phyloP scores from a whole-genome alignment of 2,329 filamentous ascomycete genomes.

The Myotisia sp. region DNA sequence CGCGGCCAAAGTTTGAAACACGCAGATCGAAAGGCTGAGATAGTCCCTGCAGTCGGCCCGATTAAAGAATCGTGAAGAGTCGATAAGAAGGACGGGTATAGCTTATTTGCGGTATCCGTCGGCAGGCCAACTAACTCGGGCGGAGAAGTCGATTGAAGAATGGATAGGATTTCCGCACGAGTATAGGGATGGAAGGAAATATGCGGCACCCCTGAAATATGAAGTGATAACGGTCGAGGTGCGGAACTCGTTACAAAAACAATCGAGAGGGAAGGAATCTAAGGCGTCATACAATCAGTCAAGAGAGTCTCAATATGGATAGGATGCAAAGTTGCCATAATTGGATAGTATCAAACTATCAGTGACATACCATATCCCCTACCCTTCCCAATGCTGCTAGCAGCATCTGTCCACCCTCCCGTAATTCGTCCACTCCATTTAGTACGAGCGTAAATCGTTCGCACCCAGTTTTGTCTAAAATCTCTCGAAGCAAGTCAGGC shows the following conservation, averaged over 20 bases:
- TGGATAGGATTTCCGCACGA: slow-evolving; percentile 62
- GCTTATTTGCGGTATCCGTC: slow-evolving; percentile 17
- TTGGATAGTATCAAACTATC: too few relatives aligned
- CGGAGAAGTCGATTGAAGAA: slow-evolving; percentile 48
- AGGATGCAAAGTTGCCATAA: slow-evolving; percentile 9
- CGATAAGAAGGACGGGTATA: slow-evolving; percentile 56
- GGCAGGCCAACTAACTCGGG: slow-evolving; percentile 23
- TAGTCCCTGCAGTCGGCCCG: slow-evolving; percentile 64
- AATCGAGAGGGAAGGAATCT: slow-evolving; percentile 67
- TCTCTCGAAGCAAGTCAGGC: slow-evolving; percentile 50
- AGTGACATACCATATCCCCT: slow-evolving; percentile 56
- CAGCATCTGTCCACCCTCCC: slow-evolving; percentile 64
- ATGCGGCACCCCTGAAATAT: slow-evolving; percentile 56
- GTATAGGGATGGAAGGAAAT: slow-evolving; percentile 75
- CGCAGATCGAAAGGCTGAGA: slow-evolving; percentile 56
- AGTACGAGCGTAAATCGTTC: slow-evolving; percentile 66
- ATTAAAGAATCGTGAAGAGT: slow-evolving; percentile 79
- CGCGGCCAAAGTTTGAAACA: slow-evolving; percentile 68
- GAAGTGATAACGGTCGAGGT: slow-evolving; percentile 55
- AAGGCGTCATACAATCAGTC: slow-evolving; percentile 1
- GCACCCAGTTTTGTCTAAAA: slow-evolving; percentile 19
- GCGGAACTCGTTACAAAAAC: slow-evolving; percentile 59
- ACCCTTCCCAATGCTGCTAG: slow-evolving; percentile 68
- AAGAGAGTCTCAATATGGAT: too few relatives aligned
- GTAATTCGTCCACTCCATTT: slow-evolving; percentile 73